Base-by-base conservation (phyloP, 2,329 filamentous ascomycete genomes). In the Parastagonospora avenae region DNA sequence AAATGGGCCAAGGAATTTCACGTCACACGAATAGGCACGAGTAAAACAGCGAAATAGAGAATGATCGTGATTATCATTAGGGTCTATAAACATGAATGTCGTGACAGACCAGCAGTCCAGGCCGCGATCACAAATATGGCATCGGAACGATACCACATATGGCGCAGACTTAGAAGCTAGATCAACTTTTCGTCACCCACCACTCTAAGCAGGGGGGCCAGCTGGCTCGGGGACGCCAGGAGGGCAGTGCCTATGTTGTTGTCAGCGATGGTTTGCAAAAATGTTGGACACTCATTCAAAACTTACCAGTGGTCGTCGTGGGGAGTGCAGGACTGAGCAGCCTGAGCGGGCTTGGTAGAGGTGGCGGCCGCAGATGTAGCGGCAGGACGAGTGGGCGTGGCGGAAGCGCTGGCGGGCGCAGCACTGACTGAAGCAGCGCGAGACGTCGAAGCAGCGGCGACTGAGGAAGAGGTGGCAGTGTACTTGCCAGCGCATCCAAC, bases 401-500 rank as follows among this genome's bases (percentile, higher is more conserved):
- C 32, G 32, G 35, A 29, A 12, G 33, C 40, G 12, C 36, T 48
- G 16, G 43, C 41, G 4, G 39, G 43, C 7, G 52, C 35, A 2
- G 35, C 42, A 8, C 42, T 45, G 10, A 44, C 33, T 15, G 48
- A 42, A 30, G 42, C 45, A 19, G 43, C 51, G 11, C 43, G 43
- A 14, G 33, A 31, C 7, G 49, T 47, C 4, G 57, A 49, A 2
- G 57, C 39, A 31, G 45, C 46, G 35, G 43, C 41, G 4, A 44
- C 39, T 7, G 57, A 44, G 7, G 48, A 50, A 4, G 48, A 38
- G 11, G 60, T 58, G 10, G 59, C 41, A 37, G 53, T 50, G 48
- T 55, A 64, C 7, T 59, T 75, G 2, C 85, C 85, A 0, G 80
- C 68, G 66, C 86, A 89, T 0, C 86, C 86, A 27, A 80, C 77